Percentiles rank a stretch among this genome's conserved stretches.
Evolutionary conservation across 768 basidiomycete genomes (phyloP).

Genomic region (Calvatia gigantea): DNA sequence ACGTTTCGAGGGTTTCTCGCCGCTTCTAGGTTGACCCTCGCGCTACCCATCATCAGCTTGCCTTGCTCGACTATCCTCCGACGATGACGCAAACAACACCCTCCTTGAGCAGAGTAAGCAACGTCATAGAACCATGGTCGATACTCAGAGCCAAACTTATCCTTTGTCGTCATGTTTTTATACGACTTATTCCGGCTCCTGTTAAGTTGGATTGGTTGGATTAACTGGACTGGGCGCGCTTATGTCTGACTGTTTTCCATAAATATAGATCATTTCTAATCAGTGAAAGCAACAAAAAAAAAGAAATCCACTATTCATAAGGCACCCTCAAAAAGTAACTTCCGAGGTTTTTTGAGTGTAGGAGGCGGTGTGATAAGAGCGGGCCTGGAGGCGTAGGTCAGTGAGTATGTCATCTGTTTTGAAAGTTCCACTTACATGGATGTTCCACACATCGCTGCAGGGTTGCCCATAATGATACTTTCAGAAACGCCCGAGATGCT

Average conservation of each 20-base stretch:
- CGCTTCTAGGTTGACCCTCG: neutral
- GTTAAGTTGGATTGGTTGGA: neutral
- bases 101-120: conserved; percentile 9
- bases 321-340: conserved; percentile 46
- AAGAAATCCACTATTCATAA: conserved; percentile 22
- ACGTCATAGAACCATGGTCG: conserved; percentile 8
- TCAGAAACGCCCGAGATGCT: conserved; percentile 96
- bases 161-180: neutral
- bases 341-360: conserved; percentile 43
- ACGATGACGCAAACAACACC: conserved; percentile 1
- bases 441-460: conserved; percentile 91
- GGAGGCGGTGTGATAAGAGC: conserved; percentile 45
- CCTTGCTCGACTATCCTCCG: neutral
- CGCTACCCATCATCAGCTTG: neutral
- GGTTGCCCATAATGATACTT: conserved; percentile 99
- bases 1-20: no score
- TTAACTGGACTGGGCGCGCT: no score
- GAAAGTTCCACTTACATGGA: conserved; percentile 66
- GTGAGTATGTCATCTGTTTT: conserved; percentile 4
- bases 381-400: conserved; percentile 32
- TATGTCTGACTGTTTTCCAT: no score
- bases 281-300: neutral
- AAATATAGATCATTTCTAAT: no score
- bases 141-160: neutral
- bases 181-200: neutral